Percentiles rank a stretch among this genome's conserved stretches.
Conservation (phyloP, 2,329 filamentous ascomycete genomes). For the Incumbomyces delicatus region DNA sequence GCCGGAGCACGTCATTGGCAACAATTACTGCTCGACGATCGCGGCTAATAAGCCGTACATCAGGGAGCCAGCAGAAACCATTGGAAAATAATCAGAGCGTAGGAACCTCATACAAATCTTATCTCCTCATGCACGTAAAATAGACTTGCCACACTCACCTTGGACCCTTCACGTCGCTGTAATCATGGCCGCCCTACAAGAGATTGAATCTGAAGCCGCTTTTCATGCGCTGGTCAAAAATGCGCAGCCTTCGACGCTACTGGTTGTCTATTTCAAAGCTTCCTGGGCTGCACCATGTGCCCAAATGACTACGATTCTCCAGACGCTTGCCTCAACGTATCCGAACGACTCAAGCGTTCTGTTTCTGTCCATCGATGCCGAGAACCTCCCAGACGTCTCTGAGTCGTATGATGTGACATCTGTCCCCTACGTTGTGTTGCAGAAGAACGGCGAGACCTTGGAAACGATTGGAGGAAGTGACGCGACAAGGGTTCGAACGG, state of each 20-base stretch:
- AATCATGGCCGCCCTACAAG: conserved; percentile 63
- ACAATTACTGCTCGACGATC: no score
- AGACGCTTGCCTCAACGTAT: conserved; percentile 78
- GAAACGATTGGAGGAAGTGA: conserved; percentile 87
- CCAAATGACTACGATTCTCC: conserved; percentile 82
- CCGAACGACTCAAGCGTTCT: conserved; percentile 57
- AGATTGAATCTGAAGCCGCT: conserved; percentile 63
- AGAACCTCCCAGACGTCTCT: conserved; percentile 83
- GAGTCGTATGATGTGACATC: conserved; percentile 91
- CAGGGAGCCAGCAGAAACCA: no score
- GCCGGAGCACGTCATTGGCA: no score
- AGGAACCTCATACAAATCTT: no score
- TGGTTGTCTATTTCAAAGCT: conserved; percentile 89
- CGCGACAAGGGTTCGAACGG: conserved; percentile 70
- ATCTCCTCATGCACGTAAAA: no score
- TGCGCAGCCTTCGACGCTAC: conserved; percentile 59
- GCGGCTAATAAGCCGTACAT: no score
- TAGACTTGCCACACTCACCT: no score
- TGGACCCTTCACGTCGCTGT: no score
- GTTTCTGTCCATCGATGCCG: conserved; percentile 88
- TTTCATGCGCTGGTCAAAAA: conserved; percentile 61
- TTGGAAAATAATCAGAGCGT: no score
- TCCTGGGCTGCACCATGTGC: conserved; percentile 94
- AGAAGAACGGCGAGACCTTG: conserved; percentile 63
- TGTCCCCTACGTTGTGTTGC: conserved; percentile 81